These are phyloP conservation scores for Tulasnella sp. DNA, from an alignment of 768 basidiomycete species.

Conservation along the genomic window DNA sequence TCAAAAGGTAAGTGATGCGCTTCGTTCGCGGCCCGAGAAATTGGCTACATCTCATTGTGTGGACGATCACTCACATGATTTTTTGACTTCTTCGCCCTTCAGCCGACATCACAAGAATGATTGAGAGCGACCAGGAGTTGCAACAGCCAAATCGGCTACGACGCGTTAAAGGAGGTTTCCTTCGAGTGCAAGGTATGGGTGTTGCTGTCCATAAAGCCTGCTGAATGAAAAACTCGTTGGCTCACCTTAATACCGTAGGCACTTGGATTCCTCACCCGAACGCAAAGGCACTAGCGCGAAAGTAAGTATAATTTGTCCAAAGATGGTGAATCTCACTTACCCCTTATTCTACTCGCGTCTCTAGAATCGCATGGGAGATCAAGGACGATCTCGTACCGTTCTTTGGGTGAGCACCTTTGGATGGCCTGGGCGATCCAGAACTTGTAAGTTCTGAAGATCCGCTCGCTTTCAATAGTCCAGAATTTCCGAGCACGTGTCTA, in stretches of 20 bases:
- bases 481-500: conserved; percentile 9
- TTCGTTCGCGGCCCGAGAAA: background rate
- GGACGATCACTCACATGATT: conserved; percentile 4
- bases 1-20: conserved; percentile 39
- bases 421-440: background rate
- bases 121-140: conserved; percentile 80
- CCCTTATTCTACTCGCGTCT: conserved; percentile 10
- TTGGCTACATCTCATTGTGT: background rate
- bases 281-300: conserved; percentile 63
- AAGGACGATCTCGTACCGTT: conserved; percentile 75
- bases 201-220: background rate
- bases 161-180: conserved; percentile 58
- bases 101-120: conserved; percentile 90
- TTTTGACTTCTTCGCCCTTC: conserved; percentile 14
- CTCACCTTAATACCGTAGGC: conserved; percentile 64
- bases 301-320: conserved; percentile 36
- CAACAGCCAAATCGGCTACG: conserved; percentile 52
- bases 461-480: background rate
- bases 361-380: conserved; percentile 80
- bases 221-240: background rate
- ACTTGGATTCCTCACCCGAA: conserved; percentile 93
- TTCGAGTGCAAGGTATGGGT: conserved; percentile 17
- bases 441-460: background rate
- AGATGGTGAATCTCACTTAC: background rate
- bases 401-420: conserved; percentile 51